A percentile compares a stretch with the other conserved stretches of the same genome.
phyloP scores from a whole-genome alignment of 139 green algal species.

The Picochlorum costavermella region DNA sequence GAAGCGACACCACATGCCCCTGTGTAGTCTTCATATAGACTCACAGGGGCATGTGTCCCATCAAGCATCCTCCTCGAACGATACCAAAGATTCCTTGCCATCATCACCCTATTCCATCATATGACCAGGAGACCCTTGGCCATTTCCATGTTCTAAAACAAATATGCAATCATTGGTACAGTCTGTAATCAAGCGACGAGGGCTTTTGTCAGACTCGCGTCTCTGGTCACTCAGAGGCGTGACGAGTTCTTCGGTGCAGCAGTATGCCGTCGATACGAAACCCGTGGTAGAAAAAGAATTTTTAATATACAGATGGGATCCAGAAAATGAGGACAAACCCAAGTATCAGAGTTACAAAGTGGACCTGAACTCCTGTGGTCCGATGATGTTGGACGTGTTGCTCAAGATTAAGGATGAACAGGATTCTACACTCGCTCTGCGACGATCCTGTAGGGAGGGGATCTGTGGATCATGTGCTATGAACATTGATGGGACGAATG shows the following conservation, averaged over 20 bases:
- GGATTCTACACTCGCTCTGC: conserved; percentile 80
- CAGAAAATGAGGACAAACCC: conserved; percentile 69
- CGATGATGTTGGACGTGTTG: conserved; percentile 98
- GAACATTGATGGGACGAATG: conserved; percentile 98
- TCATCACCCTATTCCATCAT: no score
- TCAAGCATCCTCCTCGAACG: no score
- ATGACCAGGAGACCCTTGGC: no score
- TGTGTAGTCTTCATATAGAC: no score
- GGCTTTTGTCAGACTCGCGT: background rate
- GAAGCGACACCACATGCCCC: no score
- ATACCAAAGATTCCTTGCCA: no score
- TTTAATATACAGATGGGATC: conserved; percentile 87
- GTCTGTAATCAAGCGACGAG: no score
- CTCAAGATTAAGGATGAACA: conserved; percentile 99
- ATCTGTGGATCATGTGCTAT: conserved; percentile 98
- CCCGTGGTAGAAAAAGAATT: conserved; percentile 71
- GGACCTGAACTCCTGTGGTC: conserved; percentile 84
- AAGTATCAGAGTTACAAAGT: conserved; percentile 86
- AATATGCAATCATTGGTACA: no score
- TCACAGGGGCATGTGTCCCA: no score
- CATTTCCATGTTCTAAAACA: no score
- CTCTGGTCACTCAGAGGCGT: background rate
- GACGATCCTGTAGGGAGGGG: conserved; percentile 92
- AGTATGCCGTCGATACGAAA: conserved; percentile 26
- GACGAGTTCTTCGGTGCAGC: background rate